Evolutionary conservation across 2,329 filamentous ascomycete species (phyloP), one percentile per base, ranked within the genome.

Genomic region (Microdochium nivale): DNA sequence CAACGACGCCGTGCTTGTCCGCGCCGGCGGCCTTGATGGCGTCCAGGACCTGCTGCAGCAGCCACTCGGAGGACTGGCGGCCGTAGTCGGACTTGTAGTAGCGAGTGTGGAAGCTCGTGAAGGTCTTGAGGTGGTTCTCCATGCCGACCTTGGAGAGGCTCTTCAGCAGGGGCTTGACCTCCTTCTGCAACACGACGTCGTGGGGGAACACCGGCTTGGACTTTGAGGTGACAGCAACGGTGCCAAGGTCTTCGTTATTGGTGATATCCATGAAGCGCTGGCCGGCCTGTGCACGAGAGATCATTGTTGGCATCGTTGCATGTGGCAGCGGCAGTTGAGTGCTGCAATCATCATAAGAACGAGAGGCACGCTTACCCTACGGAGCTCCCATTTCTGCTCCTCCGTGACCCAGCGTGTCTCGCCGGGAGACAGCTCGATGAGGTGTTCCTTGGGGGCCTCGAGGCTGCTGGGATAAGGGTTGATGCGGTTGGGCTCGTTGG

Each of bases 231-330:
- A 68, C 60, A 59, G 60, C 65, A 52, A 66, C 66, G 51, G 74
- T 62, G 53, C 86, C 87, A 55, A 87, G 78, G 49, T 87, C 78
- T 49, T 76, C 74, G 52, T 84, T 81, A 43, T 89, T 79, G 54
- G 94, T 96, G 63, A 97, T 91, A 71, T 97, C 92, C 79, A 97
- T 95, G 77, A 97, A 97, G 62, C 85, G 87, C 59, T 85, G 78
- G 62, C 90, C 90, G 65, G 88, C 79, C 89, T 95, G 60, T 37
- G n/a, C 2, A 16, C 44, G 52, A 16, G 14, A 16, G 52, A 52
- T 62, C 48, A 65, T 57, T 35, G 47, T 3, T 13, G 14, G 5
- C 21, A 23, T 40, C 25, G 30, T 37, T 3, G 10, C 19, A 8
- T 27, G 21, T 9, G 46, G 7, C n/a, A 10, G 19, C 19, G 37